These are phyloP conservation scores for Filobasidium uniguttulatum DNA, from an alignment of 1,284 basidiomycete genomes.

Conservation along the genomic window DNA sequence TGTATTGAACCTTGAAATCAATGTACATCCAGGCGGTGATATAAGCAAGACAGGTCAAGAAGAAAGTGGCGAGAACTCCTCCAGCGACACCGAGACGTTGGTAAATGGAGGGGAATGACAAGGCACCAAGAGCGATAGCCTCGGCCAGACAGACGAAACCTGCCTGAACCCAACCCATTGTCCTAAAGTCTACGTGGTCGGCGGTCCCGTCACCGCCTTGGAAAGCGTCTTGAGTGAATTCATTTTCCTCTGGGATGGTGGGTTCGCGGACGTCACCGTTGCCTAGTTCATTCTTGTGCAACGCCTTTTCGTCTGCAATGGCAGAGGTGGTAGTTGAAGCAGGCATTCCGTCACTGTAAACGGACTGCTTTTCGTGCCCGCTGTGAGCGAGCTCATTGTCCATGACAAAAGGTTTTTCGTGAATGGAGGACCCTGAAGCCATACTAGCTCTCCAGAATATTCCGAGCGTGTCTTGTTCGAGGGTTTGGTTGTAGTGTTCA, in stretches of 20 bases:
- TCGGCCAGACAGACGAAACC: slow-evolving; percentile 28
- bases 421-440: too few relatives aligned
- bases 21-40: slow-evolving; percentile 29
- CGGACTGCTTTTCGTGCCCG: not conserved
- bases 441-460: too few relatives aligned
- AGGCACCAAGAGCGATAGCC: slow-evolving; percentile 29
- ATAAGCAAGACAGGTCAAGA: slow-evolving; percentile 24
- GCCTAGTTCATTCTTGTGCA: not conserved
- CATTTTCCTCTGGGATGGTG: not conserved
- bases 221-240: slow-evolving; percentile 24
- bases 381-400: too few relatives aligned
- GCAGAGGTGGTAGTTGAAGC: not conserved
- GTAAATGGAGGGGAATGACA: slow-evolving; percentile 31
- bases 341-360: too few relatives aligned
- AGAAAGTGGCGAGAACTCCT: slow-evolving; percentile 25
- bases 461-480: too few relatives aligned
- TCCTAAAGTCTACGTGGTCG: slow-evolving; percentile 29
- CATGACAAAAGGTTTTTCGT: too few relatives aligned
- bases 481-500: too few relatives aligned
- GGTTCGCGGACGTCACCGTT: not conserved
- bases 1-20: slow-evolving; percentile 30
- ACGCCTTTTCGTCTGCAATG: slow-evolving; percentile 1
- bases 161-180: slow-evolving; percentile 30
- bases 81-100: slow-evolving; percentile 28
- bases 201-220: slow-evolving; percentile 20